Base-by-base conservation (phyloP, 2,329 filamentous ascomycete genomes). In the Daldinia eschscholtzii region DNA sequence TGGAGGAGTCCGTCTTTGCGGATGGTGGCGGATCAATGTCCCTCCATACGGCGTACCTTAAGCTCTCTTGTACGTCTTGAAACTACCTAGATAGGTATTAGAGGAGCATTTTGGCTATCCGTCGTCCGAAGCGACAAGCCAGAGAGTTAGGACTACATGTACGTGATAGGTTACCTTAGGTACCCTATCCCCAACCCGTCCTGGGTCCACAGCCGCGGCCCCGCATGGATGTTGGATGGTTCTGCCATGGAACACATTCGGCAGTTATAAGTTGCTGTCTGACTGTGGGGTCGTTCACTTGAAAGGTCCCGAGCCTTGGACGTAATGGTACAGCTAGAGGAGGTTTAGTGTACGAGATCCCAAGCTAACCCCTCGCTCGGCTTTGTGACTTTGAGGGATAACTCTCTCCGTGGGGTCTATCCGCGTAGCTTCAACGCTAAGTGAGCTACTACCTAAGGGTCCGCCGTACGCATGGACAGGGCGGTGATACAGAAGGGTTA, bases 1-100 rank as follows among this genome's bases (percentile, higher is more conserved):
- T 76, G 76, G 76, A 76, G 75, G 70, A 76, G 74, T 77, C 76
- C 76, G 75, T 64, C 44, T 10, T 39, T 53, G 33, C 37, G 30
- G 46, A 20, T 50, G 52, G 42, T 65, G 68, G 70, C 58, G 60
- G 57, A 71, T 74, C 59, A 70, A 74, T 75, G 53, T 61, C 68
- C 71, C 71, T 69, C 53, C 28, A 57, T 39, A 13, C 41, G 33
- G 33, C 41, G 15, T 41, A 52, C 41, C 60, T 20, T 52, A 46
- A 26, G 33, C 50, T 50, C 37, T 28, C 26, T 15, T 55, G 23
- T 57, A 53, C 30, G 41, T 57, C 23, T 61, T 56, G 50, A 46
- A 18, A 39, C 52, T 61, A 35, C 33, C 33, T 35, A 35, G 33
- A 10, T 35, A 48, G 55, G 23, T 26, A 18, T 44, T 44, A 55